Conservation (phyloP, 306 rosid species). For the Cucumis cinereus region DNA sequence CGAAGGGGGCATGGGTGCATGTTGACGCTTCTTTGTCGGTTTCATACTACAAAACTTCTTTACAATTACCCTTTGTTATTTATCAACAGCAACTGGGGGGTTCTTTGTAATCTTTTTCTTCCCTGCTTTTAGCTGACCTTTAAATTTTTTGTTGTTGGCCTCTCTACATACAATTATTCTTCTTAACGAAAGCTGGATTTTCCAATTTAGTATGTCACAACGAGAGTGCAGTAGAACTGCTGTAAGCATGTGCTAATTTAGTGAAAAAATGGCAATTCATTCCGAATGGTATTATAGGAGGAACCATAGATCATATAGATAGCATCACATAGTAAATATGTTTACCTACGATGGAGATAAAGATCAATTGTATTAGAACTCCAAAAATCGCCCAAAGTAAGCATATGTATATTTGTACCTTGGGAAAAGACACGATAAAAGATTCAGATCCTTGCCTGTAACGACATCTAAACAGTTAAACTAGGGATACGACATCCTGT, state of each 20-base stretch:
- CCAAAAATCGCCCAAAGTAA: slow-evolving; percentile 78
- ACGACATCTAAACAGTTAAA: background rate
- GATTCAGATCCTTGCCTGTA: background rate
- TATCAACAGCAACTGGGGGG: background rate
- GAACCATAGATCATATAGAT: background rate
- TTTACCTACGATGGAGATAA: slow-evolving; percentile 80
- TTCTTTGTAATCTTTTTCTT: background rate
- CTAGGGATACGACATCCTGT: background rate
- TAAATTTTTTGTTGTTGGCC: background rate
- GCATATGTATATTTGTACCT: slow-evolving; percentile 87
- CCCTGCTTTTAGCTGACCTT: background rate
- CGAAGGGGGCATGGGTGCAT: background rate
- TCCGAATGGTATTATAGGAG: background rate
- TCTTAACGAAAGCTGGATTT: background rate
- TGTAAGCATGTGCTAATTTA: background rate
- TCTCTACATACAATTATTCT: background rate
- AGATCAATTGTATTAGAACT: slow-evolving; percentile 81
- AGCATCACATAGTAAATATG: background rate
- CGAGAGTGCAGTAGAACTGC: background rate
- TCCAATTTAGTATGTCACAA: background rate
- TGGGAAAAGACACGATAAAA: slow-evolving; percentile 5
- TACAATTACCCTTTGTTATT: background rate
- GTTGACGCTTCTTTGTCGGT: background rate
- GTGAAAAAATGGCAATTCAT: background rate
- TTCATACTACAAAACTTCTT: background rate